phyloP scores from a whole-genome alignment of 2,329 filamentous ascomycete genomes.

The Juglanconis oblonga region DNA sequence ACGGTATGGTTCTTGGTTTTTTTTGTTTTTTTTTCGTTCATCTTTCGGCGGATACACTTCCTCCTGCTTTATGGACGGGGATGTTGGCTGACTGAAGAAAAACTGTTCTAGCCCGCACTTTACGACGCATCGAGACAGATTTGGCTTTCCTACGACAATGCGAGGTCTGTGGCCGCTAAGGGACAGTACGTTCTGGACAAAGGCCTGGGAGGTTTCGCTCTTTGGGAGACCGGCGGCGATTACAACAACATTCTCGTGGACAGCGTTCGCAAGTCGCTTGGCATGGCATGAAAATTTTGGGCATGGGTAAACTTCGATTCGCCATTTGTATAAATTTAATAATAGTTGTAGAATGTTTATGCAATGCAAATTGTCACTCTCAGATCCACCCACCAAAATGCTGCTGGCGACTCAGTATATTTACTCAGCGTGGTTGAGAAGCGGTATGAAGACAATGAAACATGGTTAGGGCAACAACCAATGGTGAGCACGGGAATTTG shows the following conservation, averaged over 20 bases:
- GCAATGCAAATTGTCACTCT: too few species aligned
- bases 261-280: conserved; percentile 5
- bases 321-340: too few species aligned
- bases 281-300: not conserved
- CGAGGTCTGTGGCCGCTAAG: conserved; percentile 15
- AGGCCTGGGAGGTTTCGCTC: conserved; percentile 16
- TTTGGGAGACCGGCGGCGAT: conserved; percentile 20
- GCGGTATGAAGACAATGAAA: too few species aligned
- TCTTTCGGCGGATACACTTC: too few species aligned
- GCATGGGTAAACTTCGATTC: too few species aligned
- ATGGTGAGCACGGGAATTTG: too few species aligned
- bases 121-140: conserved; percentile 11
- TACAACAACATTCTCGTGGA: conserved; percentile 20
- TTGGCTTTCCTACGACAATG: conserved; percentile 20
- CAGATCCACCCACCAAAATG: too few species aligned
- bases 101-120: conserved; percentile 11
- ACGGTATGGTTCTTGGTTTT: conserved; percentile 10
- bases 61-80: not conserved
- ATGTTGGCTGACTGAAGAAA: not conserved
- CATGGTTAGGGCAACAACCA: too few species aligned
- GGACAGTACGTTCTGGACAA: conserved; percentile 14
- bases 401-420: too few species aligned
- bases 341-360: too few species aligned
- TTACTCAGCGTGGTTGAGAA: too few species aligned
- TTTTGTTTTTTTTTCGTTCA: not conserved